Percentiles rank a stretch among this genome's conserved stretches.
Conservation (phyloP, 176 grass and related monocot species). For the Hordeum marinum region DNA sequence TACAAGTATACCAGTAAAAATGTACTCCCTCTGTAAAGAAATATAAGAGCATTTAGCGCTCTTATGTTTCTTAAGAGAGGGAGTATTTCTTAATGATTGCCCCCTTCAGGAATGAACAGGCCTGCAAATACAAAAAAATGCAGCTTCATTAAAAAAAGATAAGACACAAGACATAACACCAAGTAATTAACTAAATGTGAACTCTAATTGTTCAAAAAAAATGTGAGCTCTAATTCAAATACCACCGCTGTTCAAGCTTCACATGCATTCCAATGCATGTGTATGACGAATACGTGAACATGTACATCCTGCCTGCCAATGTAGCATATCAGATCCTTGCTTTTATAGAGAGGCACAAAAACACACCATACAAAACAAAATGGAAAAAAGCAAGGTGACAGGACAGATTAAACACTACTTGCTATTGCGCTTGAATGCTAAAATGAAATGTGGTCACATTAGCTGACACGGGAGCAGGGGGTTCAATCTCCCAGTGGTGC, state of each 20-base stretch:
- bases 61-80: background rate
- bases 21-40: too few relatives aligned
- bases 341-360: background rate
- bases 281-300: background rate
- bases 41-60: too few relatives aligned
- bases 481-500: too few relatives aligned
- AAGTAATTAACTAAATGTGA: background rate
- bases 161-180: background rate
- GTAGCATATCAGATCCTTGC: conserved; percentile 34
- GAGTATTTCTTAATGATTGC: background rate
- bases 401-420: background rate
- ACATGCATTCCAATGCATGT: conserved; percentile 10
- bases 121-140: background rate
- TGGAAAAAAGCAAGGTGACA: background rate
- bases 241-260: conserved; percentile 31
- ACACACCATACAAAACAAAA: background rate
- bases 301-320: conserved; percentile 41
- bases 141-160: conserved; percentile 25
- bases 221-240: conserved; percentile 30
- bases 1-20: background rate
- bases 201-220: background rate
- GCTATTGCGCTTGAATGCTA: background rate
- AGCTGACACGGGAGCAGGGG: background rate
- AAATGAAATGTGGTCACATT: background rate
- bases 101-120: background rate